Evolutionary conservation across 371 early-diverging fungal genomes (phyloP).

Genomic region (Saksenaea vasiformis): DNA sequence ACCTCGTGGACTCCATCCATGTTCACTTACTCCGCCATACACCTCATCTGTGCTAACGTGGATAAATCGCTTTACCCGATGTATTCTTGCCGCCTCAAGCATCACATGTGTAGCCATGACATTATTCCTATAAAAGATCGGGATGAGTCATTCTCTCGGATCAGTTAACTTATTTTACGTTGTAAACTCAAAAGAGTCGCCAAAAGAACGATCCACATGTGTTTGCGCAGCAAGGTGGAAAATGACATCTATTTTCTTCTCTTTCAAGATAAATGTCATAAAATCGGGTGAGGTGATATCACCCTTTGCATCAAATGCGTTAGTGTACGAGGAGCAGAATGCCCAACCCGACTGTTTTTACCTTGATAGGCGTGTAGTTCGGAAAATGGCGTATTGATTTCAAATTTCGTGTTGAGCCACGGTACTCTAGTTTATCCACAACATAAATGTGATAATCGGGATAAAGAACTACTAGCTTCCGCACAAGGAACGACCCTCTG

Average conservation of each 20-base stretch:
- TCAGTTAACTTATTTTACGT: constrained; percentile 21
- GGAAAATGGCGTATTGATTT: constrained; percentile 50
- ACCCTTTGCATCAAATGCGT: constrained; percentile 35
- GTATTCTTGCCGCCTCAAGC: constrained; percentile 74
- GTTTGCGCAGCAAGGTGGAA: constrained; percentile 87
- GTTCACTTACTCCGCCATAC: constrained; percentile 67
- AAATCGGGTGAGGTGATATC: constrained; percentile 75
- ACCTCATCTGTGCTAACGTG: constrained; percentile 90
- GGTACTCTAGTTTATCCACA: constrained; percentile 84
- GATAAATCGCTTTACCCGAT: constrained; percentile 65
- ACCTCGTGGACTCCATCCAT: neutral
- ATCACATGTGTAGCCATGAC: constrained; percentile 88
- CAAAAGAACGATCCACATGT: constrained; percentile 89
- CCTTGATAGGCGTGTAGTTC: constrained; percentile 72
- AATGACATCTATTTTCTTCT: constrained; percentile 77
- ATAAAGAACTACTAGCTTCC: constrained; percentile 65
- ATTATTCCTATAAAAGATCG: constrained; percentile 57
- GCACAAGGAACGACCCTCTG: constrained; percentile 63
- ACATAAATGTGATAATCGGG: constrained; percentile 74
- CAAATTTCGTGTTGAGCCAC: constrained; percentile 71
- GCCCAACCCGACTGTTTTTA: constrained; percentile 13
- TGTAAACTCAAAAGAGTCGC: constrained; percentile 86
- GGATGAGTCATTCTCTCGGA: neutral
- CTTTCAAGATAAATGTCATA: constrained; percentile 65
- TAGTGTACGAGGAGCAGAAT: neutral